Evolutionary conservation across 2,329 filamentous ascomycete genomes (phyloP), one percentile per base, ranked within the genome.

Genomic region (Lecanoromycetidae sp.): DNA sequence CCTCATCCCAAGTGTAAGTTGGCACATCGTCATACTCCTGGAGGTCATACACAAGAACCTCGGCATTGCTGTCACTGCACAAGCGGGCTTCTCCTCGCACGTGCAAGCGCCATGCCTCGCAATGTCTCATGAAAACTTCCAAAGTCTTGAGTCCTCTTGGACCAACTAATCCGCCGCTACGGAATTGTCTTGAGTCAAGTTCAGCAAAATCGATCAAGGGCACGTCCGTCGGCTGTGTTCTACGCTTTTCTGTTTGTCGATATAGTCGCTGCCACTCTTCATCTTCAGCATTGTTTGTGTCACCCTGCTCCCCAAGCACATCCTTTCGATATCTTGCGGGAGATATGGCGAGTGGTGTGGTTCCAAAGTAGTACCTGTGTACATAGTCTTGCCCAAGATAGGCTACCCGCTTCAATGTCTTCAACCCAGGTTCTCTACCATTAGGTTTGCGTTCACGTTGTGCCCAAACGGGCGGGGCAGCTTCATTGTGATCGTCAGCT

Each of bases 21-120:
- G 57, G 57, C 13, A 54, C 25, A 46, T 57, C 53, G 19, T 59
- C 55, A 41, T 60, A 59, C 5, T n/a, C 10, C 12, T 23, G n/a
- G 23, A 13, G 15, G n/a, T 42, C 30, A 33, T 36, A 35, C 13
- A 8, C 7, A n/a, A 26, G 15, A 17, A 23, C n/a, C 12, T 7
- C 25, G 15, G 2, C 8, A 13, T 6, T 13, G 4, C 13, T 2
- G 9, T 5, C 5, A 8, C 7, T 8, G 17, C 29, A 29, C 12
- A 41, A 29, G 17, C 1, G 22, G 12, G 37, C 42, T 26, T 39
- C 23, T 2, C 52, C 46, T 17, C 44, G 26, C 17, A 45, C 51
- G 35, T 57, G 49, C 32, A 57, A 32, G 32, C 46, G 51, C 53
- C 55, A 58, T 7, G 54, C 55, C 20, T 56, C 57, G 13, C 53